These are phyloP conservation scores for Hydnomerulius pinastri DNA, from an alignment of 768 basidiomycete genomes.

Conservation along the genomic window DNA sequence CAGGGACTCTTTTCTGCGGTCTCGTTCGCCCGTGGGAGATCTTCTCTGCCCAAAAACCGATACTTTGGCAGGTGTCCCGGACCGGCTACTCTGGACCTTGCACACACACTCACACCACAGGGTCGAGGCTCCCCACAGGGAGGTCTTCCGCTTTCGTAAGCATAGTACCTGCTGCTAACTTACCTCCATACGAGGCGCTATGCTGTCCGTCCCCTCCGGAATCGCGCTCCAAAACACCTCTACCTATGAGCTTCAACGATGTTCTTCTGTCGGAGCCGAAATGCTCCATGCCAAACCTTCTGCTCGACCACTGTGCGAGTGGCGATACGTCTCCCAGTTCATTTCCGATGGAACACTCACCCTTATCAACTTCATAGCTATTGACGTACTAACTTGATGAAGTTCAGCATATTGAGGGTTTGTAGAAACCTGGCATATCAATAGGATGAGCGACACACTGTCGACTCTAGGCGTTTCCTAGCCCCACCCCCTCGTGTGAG, in stretches of 20 bases:
- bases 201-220: conserved; percentile 6
- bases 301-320: conserved; percentile 15
- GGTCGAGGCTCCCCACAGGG: not conserved
- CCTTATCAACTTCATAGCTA: not conserved
- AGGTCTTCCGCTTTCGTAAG: not conserved
- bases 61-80: not conserved
- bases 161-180: not conserved
- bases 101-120: not conserved
- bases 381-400: conserved; percentile 20
- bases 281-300: conserved; percentile 11
- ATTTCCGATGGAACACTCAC: conserved; percentile 21
- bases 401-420: not conserved
- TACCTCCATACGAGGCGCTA: too few species aligned
- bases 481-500: conserved; percentile 24
- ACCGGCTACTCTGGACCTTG: conserved; percentile 1
- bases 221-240: not conserved
- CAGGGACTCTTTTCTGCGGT: conserved; percentile 1
- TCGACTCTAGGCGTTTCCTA: conserved; percentile 4
- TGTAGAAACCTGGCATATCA: conserved; percentile 12
- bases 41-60: not conserved
- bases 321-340: conserved; percentile 12
- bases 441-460: not conserved
- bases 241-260: conserved; percentile 1
- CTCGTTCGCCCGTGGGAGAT: conserved; percentile 6
- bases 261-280: not conserved